Evolutionary conservation across 208 protist species (phyloP).

Genomic region (Leishmania mexicana): DNA sequence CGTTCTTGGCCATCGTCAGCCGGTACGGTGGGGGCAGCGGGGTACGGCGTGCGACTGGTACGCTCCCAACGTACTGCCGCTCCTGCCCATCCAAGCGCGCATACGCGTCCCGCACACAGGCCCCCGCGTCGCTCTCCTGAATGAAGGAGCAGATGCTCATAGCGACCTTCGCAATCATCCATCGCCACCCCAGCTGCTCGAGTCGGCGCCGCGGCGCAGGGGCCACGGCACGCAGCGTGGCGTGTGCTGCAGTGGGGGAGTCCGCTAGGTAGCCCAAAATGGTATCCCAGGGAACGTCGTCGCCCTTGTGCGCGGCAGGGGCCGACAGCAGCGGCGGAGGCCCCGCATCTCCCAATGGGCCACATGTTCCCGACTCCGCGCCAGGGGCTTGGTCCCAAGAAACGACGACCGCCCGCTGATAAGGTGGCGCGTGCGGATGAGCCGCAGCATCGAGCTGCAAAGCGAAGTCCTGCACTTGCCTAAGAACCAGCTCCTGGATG

Average conservation of each 20-base stretch:
- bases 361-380: not conserved
- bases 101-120: conserved; percentile 26
- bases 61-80: conserved; percentile 29
- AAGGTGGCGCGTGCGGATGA: not conserved
- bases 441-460: conserved; percentile 7
- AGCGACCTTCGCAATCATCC: conserved; percentile 15
- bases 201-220: conserved; percentile 18
- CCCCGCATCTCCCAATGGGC: not conserved
- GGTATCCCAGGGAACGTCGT: conserved; percentile 12
- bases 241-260: not conserved
- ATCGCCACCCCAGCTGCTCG: conserved; percentile 27
- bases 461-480: conserved; percentile 23
- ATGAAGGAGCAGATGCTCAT: conserved; percentile 19
- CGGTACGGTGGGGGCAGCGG: not conserved
- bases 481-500: conserved; percentile 24
- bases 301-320: not conserved
- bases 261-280: conserved; percentile 9
- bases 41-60: conserved; percentile 30
- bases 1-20: not conserved
- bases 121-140: conserved; percentile 14
- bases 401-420: not conserved
- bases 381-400: not conserved
- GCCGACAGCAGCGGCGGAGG: not conserved
- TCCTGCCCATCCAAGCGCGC: conserved; percentile 32
- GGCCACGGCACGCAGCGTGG: conserved; percentile 21